phyloP scores from a whole-genome alignment of 192 early-diverging fungal genomes.

The Phlyctochytrium planicorne region DNA sequence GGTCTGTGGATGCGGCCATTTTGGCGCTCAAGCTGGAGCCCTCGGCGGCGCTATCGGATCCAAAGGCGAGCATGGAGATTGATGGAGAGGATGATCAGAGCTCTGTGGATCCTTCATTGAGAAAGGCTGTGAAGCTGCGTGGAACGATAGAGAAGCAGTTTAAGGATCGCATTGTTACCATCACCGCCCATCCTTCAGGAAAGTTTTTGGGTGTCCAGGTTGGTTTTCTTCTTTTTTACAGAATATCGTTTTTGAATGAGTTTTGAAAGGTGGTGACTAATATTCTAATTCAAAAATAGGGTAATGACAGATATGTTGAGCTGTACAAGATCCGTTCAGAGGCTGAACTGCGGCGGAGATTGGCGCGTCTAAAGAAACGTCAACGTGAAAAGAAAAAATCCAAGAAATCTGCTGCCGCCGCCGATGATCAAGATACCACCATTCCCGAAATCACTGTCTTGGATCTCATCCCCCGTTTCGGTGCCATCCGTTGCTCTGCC shows the following conservation, averaged over 20 bases:
- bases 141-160: constrained; percentile 79
- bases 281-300: constrained; percentile 25
- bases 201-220: constrained; percentile 75
- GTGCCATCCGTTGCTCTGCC: constrained; percentile 69
- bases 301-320: constrained; percentile 80
- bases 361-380: constrained; percentile 75
- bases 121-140: constrained; percentile 69
- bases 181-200: constrained; percentile 78
- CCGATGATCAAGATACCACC: constrained; percentile 36
- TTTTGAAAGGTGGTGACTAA: too few relatives aligned
- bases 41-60: constrained; percentile 33
- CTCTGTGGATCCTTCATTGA: constrained; percentile 28
- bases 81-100: constrained; percentile 24
- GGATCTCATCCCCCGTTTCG: constrained; percentile 75
- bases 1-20: constrained; percentile 71
- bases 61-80: constrained; percentile 20
- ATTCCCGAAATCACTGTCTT: constrained; percentile 54
- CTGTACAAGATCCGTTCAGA: constrained; percentile 75
- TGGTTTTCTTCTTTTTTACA: too few relatives aligned
- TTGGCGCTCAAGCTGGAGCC: constrained; percentile 58
- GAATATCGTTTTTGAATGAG: too few relatives aligned
- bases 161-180: constrained; percentile 74
- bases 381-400: constrained; percentile 75
- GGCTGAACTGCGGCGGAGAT: constrained; percentile 82
- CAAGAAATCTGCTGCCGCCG: constrained; percentile 45